A percentile compares a stretch with the other conserved stretches of the same genome.
Evolutionary conservation across 2,329 filamentous ascomycete species (phyloP).

Genomic region (Karstenula rhodostoma): DNA sequence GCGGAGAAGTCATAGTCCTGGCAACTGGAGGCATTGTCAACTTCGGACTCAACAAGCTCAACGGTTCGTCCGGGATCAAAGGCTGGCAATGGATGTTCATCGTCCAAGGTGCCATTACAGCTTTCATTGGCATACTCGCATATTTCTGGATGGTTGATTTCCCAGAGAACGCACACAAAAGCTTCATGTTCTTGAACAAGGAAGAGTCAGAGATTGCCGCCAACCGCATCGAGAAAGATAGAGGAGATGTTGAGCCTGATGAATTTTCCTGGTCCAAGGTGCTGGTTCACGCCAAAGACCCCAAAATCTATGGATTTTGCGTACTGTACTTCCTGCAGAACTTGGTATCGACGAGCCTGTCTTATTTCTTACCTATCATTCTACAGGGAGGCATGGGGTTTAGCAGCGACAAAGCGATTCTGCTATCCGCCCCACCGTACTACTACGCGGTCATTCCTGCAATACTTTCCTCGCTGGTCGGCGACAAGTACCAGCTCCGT

Average conservation of each 20-base stretch:
- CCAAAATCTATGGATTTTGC: constrained; percentile 71
- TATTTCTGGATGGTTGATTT: constrained; percentile 78
- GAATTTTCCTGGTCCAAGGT: constrained; percentile 65
- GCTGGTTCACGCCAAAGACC: constrained; percentile 64
- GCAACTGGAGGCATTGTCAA: constrained; percentile 74
- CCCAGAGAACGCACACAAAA: constrained; percentile 66
- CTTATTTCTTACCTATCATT: constrained; percentile 72
- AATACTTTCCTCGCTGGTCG: constrained; percentile 67
- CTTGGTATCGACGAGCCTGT: constrained; percentile 69
- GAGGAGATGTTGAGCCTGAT: constrained; percentile 66
- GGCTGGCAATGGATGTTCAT: constrained; percentile 77
- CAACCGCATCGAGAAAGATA: constrained; percentile 66
- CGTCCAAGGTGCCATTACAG: constrained; percentile 69
- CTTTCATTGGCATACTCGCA: constrained; percentile 65
- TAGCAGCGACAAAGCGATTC: constrained; percentile 56
- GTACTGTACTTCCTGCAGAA: constrained; percentile 73
- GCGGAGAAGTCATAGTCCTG: constrained; percentile 70
- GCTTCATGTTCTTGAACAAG: constrained; percentile 65
- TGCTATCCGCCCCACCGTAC: constrained; percentile 72
- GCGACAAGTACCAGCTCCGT: constrained; percentile 67
- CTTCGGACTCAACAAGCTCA: constrained; percentile 70
- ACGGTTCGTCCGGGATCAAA: constrained; percentile 63
- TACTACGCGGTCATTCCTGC: constrained; percentile 73
- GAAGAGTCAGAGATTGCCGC: constrained; percentile 66
- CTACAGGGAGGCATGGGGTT: constrained; percentile 59